Percentiles rank a stretch among this genome's conserved stretches.
Conservation (phyloP, 345 rosid genomes). For the Gossypium arboreum region DNA sequence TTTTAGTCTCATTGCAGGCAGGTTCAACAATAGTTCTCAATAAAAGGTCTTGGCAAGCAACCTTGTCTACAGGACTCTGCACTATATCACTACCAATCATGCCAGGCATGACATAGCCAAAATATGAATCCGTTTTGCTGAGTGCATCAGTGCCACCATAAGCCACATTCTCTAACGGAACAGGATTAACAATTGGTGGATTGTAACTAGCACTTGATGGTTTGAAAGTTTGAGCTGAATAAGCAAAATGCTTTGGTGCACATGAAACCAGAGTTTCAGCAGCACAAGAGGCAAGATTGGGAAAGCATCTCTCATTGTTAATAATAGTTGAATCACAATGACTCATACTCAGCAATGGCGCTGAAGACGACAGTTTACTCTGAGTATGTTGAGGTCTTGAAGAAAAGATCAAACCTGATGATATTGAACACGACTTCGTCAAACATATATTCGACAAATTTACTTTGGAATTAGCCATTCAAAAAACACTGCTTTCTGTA, state of each 20-base stretch:
- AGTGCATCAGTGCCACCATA: constrained; percentile 7
- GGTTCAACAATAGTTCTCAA: not conserved
- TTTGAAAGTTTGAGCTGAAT: constrained; percentile 14
- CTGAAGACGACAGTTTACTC: constrained; percentile 7
- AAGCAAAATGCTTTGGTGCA: constrained; percentile 13
- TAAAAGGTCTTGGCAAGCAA: constrained; percentile 12
- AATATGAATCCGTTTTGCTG: not conserved
- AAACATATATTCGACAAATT: constrained; percentile 1
- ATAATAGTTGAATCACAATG: constrained; percentile 19
- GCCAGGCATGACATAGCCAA: not conserved
- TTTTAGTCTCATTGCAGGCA: constrained; percentile 5
- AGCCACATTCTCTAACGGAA: constrained; percentile 7
- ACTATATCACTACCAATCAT: not conserved
- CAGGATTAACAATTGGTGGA: constrained; percentile 11
- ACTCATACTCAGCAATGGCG: constrained; percentile 2
- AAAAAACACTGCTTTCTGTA: constrained; percentile 3
- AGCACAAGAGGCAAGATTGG: constrained; percentile 7
- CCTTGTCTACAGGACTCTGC: constrained; percentile 15
- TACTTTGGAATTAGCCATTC: not conserved
- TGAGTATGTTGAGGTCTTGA: constrained; percentile 14
- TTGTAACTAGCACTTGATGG: constrained; percentile 12
- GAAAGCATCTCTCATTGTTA: constrained; percentile 10
- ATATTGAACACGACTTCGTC: not conserved
- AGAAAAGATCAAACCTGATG: constrained; percentile 8
- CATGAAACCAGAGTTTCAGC: constrained; percentile 14